Evolutionary conservation across 495 filamentous ascomycete species (phyloP), one percentile per base, ranked within the genome.

Genomic region (Aspergillus ellipticus): DNA sequence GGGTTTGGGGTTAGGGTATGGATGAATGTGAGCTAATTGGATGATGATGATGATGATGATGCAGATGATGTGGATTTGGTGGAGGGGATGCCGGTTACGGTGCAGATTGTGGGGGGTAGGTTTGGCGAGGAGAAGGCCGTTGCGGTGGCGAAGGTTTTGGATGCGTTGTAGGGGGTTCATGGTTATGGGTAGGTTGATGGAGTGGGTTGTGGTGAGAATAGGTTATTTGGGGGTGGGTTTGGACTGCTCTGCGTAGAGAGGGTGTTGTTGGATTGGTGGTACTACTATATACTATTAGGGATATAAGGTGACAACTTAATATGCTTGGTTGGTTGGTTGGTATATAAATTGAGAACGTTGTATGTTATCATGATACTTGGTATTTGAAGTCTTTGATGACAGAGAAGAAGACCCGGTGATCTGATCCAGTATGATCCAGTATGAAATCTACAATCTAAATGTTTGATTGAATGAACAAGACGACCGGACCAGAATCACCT

Each of bases 21-120:
- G 19, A 19, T 2, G 15, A 37, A 22, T n/a, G 26, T 21, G 19
- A 45, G 17, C 59, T 63, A 19, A 58, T 31, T 28, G 24, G 10
- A 15, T 8, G 7, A 28, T n/a, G 26, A 22, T 51, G 22, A 50
- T 22, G 11, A 43, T 24, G 21, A 17, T 16, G 10, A 13, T 17
- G 0, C 39, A 76, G 73, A 74, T 68, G 74, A 79, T 60, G 60
- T 76, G 3, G 62, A 78, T 19, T 45, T 78, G 5, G 74, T 79
- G 16, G 68, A 79, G 53, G 75, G 67, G 56, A 79, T 82, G 63
- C 82, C 81, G 16, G 70, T 84, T 19, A 74, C 76, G 7, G 60
- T 84, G 48, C 82, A 85, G 65, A 66, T 83, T 60, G 75, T 85
- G 15, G 78, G 74, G 2, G 66, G 77, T 17, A 71, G 67, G 51